phyloP scores from a whole-genome alignment of 2,329 filamentous ascomycete genomes.

The Stagonosporopsis chrysanthemi region DNA sequence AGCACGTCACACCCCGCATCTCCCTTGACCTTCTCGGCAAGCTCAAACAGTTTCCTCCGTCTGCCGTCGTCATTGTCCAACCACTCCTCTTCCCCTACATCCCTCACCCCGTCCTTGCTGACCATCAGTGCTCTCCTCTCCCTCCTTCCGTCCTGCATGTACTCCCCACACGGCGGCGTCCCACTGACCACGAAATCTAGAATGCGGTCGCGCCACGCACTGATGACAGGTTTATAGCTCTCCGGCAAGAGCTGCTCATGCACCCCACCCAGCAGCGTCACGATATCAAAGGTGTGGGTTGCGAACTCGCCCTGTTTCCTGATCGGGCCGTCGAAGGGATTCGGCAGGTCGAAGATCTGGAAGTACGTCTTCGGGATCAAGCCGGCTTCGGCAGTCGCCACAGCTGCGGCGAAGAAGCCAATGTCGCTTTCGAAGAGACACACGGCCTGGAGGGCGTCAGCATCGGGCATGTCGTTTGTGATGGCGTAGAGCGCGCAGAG shows the following conservation, averaged over 20 bases:
- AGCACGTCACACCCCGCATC: conserved; percentile 23
- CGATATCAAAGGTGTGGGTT: conserved; percentile 31
- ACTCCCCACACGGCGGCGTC: conserved; percentile 17
- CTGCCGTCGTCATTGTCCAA: conserved; percentile 15
- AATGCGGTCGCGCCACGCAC: conserved; percentile 21
- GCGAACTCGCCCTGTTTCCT: conserved; percentile 19
- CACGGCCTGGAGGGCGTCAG: conserved; percentile 22
- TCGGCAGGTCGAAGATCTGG: conserved; percentile 26
- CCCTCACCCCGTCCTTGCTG: conserved; percentile 14
- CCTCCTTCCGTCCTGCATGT: not conserved
- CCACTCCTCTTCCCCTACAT: conserved; percentile 20
- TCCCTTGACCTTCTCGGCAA: conserved; percentile 18
- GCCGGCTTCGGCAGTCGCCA: conserved; percentile 12
- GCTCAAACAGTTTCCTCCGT: conserved; percentile 18
- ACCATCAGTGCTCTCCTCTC: conserved; percentile 18
- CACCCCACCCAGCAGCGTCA: conserved; percentile 25
- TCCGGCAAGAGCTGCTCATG: conserved; percentile 20
- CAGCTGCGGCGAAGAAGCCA: conserved; percentile 27
- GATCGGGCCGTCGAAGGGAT: conserved; percentile 26
- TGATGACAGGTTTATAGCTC: conserved; percentile 15
- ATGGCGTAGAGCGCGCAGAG: conserved; percentile 16
- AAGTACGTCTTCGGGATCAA: conserved; percentile 25
- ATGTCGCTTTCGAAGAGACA: conserved; percentile 31
- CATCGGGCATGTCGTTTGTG: not conserved
- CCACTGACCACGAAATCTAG: conserved; percentile 23